Base-by-base conservation (phyloP, 2,329 filamentous ascomycete species). In the Colletotrichum lini region DNA sequence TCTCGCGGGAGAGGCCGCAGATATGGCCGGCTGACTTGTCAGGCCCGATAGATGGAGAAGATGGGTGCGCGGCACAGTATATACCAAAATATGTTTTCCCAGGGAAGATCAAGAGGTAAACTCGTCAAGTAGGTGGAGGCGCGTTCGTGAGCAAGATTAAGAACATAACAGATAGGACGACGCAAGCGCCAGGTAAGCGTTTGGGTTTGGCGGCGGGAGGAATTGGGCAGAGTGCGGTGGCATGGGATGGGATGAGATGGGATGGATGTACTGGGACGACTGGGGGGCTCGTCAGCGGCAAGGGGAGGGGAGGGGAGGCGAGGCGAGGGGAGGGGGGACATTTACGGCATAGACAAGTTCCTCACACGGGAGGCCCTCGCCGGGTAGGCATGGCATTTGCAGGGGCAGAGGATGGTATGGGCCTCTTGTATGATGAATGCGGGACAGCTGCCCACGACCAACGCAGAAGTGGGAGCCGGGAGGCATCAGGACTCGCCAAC, bases 81-180 rank as follows among this genome's bases (percentile, higher is more conserved):
- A 62, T 38, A 23, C n/a, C 23, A 65, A 42, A 40, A 42, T 58
- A 23, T 45, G 44, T 57, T 26, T 50, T 44, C 42, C 23, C 38
- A 63, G 15, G 35, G 10, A 18, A 66, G 44, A 42, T 35, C 26
- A 50, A 21, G 38, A 42, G 54, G 9, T 15, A 30, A 23, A 23
- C 30, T 30, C 42, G 38, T 62, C 61, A 52, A 56, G 44, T 35
- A 58, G 45, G 44, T 35, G 30, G 59, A 23, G 64, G 62, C 49
- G 50, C 66, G 49, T 42, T 65, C 70, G 49, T 68, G 52, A 64
- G 54, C 38, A 60, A 52, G 47, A 61, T 56, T 65, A 64, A 49
- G 69, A 72, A 56, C 50, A 65, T 61, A 65, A 50, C 63, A 67
- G 62, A 66, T 60, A 66, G 67, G 68, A 68, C 65, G 45, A 69